Evolutionary conservation across 2,329 filamentous ascomycete species (phyloP).

Genomic region (Xylaria sp.): DNA sequence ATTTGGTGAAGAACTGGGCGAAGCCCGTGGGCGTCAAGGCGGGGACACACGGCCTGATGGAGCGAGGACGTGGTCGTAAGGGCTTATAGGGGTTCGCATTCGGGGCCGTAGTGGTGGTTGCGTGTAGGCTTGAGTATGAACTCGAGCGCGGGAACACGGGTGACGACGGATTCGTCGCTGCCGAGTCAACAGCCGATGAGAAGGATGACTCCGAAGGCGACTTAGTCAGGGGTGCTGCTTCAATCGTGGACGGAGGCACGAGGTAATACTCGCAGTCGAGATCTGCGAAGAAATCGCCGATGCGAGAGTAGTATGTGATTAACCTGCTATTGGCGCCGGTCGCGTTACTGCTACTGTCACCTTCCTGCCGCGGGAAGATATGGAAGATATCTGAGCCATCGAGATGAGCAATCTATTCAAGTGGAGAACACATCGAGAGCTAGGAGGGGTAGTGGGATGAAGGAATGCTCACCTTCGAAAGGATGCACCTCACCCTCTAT

Average conservation of each 20-base stretch:
- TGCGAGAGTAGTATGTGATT: conserved; percentile 49
- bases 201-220: conserved; percentile 43
- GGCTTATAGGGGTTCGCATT: background rate
- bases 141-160: conserved; percentile 21
- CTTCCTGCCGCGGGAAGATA: conserved; percentile 17
- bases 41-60: conserved; percentile 60
- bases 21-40: conserved; percentile 72
- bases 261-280: conserved; percentile 68
- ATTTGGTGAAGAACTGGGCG: conserved; percentile 71
- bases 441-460: background rate
- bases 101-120: background rate
- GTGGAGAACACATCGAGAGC: background rate
- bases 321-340: conserved; percentile 5
- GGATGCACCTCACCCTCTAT: conserved; percentile 70
- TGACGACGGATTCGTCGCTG: conserved; percentile 8
- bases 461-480: conserved; percentile 62
- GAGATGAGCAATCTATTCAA: conserved; percentile 4
- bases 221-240: background rate
- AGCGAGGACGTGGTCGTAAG: conserved; percentile 13
- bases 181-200: background rate
- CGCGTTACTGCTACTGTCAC: conserved; percentile 30
- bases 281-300: conserved; percentile 63
- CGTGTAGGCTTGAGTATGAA: conserved; percentile 18
- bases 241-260: conserved; percentile 50
- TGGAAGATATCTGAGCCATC: conserved; percentile 53